phyloP scores from a whole-genome alignment of 2,329 filamentous ascomycete genomes.

The Periconia digitata region DNA sequence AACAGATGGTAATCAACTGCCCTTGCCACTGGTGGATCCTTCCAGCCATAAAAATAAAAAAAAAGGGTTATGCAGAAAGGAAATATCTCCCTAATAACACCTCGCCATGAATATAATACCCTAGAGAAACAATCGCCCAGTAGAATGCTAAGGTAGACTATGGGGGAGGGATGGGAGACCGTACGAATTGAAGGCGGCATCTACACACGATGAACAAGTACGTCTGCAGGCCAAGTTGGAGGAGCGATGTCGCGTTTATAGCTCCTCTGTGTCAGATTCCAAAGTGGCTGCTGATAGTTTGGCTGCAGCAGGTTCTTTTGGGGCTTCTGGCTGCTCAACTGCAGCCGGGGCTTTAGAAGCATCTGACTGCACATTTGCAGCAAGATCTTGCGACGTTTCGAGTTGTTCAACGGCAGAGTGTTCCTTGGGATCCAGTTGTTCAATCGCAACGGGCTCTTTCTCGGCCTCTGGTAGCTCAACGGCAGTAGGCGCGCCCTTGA shows the following conservation, averaged over 20 bases:
- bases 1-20: not conserved
- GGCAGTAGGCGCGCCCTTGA: too few species aligned
- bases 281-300: too few species aligned
- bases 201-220: not conserved
- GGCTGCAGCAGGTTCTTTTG: conserved; percentile 20
- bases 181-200: not conserved
- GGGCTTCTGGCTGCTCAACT: conserved; percentile 19
- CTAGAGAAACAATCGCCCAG: conserved; percentile 34
- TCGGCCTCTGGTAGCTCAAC: too few species aligned
- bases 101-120: conserved; percentile 30
- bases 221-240: too few species aligned
- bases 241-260: conserved; percentile 22
- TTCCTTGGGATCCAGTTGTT: too few species aligned
- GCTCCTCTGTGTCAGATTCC: too few species aligned
- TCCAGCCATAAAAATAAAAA: not conserved
- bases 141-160: conserved; percentile 35
- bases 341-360: conserved; percentile 3
- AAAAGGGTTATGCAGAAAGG: not conserved
- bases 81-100: conserved; percentile 24
- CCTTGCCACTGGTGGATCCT: not conserved
- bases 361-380: not conserved
- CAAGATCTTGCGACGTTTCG: not conserved
- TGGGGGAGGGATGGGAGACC: conserved; percentile 8
- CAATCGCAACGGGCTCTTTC: too few species aligned
- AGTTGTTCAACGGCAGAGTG: not conserved